phyloP scores from a whole-genome alignment of 2,329 filamentous ascomycete genomes.

The Hypoxylon sp. region DNA sequence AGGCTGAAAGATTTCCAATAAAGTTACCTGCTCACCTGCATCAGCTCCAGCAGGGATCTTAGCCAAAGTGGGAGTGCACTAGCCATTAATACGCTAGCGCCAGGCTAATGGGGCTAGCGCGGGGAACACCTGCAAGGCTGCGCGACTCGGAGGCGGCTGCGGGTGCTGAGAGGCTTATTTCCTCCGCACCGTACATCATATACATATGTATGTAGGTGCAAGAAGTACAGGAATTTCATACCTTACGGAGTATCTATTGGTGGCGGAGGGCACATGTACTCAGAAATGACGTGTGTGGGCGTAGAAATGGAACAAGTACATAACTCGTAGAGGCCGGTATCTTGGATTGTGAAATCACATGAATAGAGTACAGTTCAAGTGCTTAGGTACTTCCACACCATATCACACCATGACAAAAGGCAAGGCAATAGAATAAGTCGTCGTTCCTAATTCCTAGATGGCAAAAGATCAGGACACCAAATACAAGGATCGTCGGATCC shows the following conservation, averaged over 20 bases:
- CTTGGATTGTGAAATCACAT: not conserved
- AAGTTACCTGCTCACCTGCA: not conserved
- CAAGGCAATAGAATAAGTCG: too few relatives aligned
- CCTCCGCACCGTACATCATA: not conserved
- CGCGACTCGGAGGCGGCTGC: not conserved
- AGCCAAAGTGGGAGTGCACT: not conserved
- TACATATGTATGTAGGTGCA: not conserved
- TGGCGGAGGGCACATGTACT: not conserved
- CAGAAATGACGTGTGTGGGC: not conserved
- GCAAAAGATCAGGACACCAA: too few relatives aligned
- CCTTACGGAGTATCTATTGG: not conserved
- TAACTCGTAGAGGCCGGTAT: not conserved
- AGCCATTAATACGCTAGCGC: conserved; percentile 3
- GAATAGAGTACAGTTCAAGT: not conserved
- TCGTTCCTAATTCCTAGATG: too few relatives aligned
- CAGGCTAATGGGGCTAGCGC: not conserved
- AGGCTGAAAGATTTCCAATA: conserved; percentile 37
- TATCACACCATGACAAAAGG: not conserved
- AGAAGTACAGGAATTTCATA: not conserved
- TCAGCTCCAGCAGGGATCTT: conserved; percentile 3
- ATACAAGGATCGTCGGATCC: too few relatives aligned
- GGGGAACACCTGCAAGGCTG: conserved; percentile 11
- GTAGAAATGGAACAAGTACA: not conserved
- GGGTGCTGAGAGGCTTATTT: not conserved
- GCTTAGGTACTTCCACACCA: not conserved